phyloP scores from a whole-genome alignment of 176 grass and related monocot species.

The Ananas comosus region DNA sequence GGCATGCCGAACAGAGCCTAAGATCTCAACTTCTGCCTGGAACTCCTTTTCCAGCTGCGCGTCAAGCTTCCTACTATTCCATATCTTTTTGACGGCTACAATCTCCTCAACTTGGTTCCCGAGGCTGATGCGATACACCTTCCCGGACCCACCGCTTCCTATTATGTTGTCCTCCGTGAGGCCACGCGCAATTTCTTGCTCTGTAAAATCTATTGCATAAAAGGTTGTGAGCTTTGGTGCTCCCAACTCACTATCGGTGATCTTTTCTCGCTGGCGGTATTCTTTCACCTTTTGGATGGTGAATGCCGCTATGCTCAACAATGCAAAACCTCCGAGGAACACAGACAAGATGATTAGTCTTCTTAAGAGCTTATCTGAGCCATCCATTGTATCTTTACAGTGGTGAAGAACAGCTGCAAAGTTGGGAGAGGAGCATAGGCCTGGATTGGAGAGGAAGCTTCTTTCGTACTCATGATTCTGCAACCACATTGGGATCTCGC shows the following conservation, averaged over 20 bases:
- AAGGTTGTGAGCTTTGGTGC: slow-evolving; percentile 16
- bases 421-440: slow-evolving; percentile 23
- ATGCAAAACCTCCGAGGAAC: slow-evolving; percentile 1
- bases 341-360: slow-evolving; percentile 19
- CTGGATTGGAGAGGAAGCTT: slow-evolving; percentile 36
- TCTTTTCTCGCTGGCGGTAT: neutral
- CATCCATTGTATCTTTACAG: neutral
- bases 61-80: slow-evolving; percentile 17
- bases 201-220: slow-evolving; percentile 3
- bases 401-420: neutral
- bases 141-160: slow-evolving; percentile 53
- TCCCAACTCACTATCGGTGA: neutral
- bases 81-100: slow-evolving; percentile 56
- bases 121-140: slow-evolving; percentile 50
- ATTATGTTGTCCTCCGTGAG: slow-evolving; percentile 40
- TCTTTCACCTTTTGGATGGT: neutral
- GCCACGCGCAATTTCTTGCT: neutral
- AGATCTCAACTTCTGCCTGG: slow-evolving; percentile 36
- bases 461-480: slow-evolving; percentile 10
- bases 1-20: slow-evolving; percentile 43
- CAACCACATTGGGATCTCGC: slow-evolving; percentile 28
- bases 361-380: neutral
- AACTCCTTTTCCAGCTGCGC: slow-evolving; percentile 32
- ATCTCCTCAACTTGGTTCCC: neutral
- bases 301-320: neutral